Evolutionary conservation across 257 asterid genomes (phyloP).

Genomic region (Voacanga thouarsii): DNA sequence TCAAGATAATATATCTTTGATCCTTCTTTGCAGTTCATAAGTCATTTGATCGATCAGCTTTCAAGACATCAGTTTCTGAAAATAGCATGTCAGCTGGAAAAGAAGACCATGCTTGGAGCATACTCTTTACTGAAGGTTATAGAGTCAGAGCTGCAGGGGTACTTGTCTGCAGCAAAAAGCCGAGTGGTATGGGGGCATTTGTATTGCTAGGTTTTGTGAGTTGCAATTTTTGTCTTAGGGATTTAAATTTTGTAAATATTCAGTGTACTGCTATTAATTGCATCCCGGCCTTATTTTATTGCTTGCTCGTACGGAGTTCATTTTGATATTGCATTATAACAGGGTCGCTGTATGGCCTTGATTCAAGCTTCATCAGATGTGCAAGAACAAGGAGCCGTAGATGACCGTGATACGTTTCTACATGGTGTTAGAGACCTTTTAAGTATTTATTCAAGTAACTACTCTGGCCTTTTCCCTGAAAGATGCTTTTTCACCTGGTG

Average conservation of each 20-base stretch:
- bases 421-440: constrained; percentile 97
- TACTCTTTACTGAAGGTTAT: constrained; percentile 85
- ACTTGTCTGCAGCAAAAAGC: constrained; percentile 78
- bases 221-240: no score
- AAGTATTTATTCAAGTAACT: constrained; percentile 88
- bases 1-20: not conserved
- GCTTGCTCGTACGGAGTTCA: constrained; percentile 8
- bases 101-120: constrained; percentile 95
- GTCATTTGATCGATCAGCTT: constrained; percentile 80
- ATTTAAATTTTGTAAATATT: not conserved
- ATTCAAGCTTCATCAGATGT: constrained; percentile 86
- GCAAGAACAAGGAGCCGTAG: constrained; percentile 97
- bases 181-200: constrained; percentile 68
- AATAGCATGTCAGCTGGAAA: constrained; percentile 90
- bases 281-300: constrained; percentile 3
- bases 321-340: constrained; percentile 18
- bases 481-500: constrained; percentile 5
- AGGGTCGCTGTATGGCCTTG: constrained; percentile 85
- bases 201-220: not conserved
- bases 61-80: constrained; percentile 85
- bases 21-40: constrained; percentile 67
- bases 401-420: constrained; percentile 90
- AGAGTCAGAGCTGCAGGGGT: constrained; percentile 89
- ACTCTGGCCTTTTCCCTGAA: constrained; percentile 18
- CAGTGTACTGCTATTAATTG: not conserved